Base-by-base conservation (phyloP, 306 rosid species). In the Quercus dentata region DNA sequence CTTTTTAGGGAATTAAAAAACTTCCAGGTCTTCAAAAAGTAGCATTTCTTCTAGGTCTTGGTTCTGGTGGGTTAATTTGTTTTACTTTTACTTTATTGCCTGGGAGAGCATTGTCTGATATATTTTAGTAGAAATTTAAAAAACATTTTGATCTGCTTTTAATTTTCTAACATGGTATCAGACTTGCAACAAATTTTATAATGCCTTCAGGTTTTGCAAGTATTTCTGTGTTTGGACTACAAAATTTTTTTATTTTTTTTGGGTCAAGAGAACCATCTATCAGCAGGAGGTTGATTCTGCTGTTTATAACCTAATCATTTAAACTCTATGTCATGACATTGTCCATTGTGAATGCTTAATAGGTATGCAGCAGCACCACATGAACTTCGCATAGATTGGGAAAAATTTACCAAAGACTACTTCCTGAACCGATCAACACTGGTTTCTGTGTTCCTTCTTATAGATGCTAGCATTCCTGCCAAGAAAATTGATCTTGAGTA, bases 331-430 rank as follows among this genome's bases (percentile, higher is more conserved):
- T 61, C 71, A 41, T 54, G 25, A 4, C 74, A 69, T 8, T 74
- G 57, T 64, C 27, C 20, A 0, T 75, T 80, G 12, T 83, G 75
- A 72, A 76, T 25, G 38, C 63, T 84, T 51, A 51, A 59, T 78
- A 93, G 99, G 89, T 96, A 93, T 86, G 99, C 99, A 74, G 81
- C 99, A 68, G 98, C 99, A 15, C 99, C 99, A 0, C 94, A 89
- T 54, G 98, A 91, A 59, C 90, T 93, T 62, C 88, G 98, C 81
- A 84, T 83, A 58, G 97, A 96, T 77, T 96, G 99, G 99, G 89
- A 27, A 21, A 86, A 96, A 75, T 96, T 96, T 85, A 93, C 98
- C 4, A 93, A 90, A 84, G 94, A 96, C 85, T 96, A 91, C 90
- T 96, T 96, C 82, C 88, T 93, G 72, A 91, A 87, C 56, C 88